A percentile compares a stretch with the other conserved stretches of the same genome.
These are phyloP conservation scores for Septoria petroselini DNA, from an alignment of 2,329 filamentous ascomycete species.

Conservation along the genomic window DNA sequence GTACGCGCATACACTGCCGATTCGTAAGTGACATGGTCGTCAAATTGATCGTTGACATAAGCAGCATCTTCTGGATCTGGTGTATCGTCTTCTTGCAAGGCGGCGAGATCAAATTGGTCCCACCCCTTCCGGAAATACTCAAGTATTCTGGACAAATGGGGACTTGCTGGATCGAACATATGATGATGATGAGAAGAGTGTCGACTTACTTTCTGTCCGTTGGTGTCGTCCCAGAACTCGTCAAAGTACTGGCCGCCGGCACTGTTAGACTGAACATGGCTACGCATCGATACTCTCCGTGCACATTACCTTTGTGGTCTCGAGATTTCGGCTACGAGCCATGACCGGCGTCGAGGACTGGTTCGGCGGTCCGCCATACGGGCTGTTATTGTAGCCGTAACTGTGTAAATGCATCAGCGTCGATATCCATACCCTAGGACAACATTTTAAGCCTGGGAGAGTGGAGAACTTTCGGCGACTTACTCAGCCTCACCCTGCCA, in stretches of 20 bases:
- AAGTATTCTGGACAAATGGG: not conserved
- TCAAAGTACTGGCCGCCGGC: constrained; percentile 26
- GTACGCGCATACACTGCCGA: constrained; percentile 47
- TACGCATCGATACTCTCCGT: not conserved
- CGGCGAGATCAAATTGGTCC: not conserved
- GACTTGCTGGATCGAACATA: not conserved
- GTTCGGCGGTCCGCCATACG: constrained; percentile 11
- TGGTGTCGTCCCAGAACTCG: constrained; percentile 35
- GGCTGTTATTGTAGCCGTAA: constrained; percentile 21
- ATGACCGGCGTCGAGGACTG: constrained; percentile 26
- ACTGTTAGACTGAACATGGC: not conserved
- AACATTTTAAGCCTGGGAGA: not conserved
- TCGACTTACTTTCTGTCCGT: constrained; percentile 31
- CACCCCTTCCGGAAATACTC: not conserved
- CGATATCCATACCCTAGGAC: constrained; percentile 7
- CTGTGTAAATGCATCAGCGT: constrained; percentile 8
- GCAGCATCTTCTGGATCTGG: not conserved
- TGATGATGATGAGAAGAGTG: not conserved
- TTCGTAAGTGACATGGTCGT: constrained; percentile 4
- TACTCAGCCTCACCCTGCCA: constrained; percentile 29
- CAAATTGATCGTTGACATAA: not conserved
- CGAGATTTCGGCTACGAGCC: constrained; percentile 26
- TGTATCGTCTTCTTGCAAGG: constrained; percentile 1
- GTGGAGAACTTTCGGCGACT: constrained; percentile 16
- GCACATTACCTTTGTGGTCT: constrained; percentile 24